Base-by-base conservation (phyloP, 768 basidiomycete species). In the Amanita inopinata region DNA sequence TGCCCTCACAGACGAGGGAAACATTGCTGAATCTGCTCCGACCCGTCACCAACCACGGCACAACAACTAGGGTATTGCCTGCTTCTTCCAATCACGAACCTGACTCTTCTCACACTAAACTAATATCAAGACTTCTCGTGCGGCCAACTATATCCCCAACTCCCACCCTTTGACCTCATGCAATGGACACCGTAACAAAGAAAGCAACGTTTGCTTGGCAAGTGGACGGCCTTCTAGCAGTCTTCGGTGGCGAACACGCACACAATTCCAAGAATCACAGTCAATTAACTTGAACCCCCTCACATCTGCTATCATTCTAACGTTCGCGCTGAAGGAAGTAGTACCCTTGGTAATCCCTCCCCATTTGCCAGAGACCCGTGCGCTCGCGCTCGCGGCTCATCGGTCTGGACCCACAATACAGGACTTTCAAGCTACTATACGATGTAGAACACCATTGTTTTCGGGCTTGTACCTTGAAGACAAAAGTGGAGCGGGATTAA, bases 361-460 rank as follows among this genome's bases (percentile, higher is more conserved):
- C 5, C 74, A 78, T 46, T 61, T 80, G 18, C 76, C 71, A 1
- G 57, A 63, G 33, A 74, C 65, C 27, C 67, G 73, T 27, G 65
- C 62, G 10, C 59, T 64, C 14, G 73, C 76, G 14, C 52, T 60
- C 14, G 64, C 67, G 8, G 63, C 56, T 41, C 65, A 67, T 23
- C 65, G 66, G 15, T 53, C 63, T 28, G 77, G 74, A 0, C 76
- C 77, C 2, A 79, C 77, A 22, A 59, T 63, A 46, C 72, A 73
- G 45, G 77, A 80, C 50, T 72, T 73, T 48, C 56, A 55, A 30
- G 56, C 56, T 27, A 60, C 78, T 50, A 58, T 60, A 31, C 49
- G 51, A 7, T 66, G 63, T 48, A 57, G 57, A 46, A 78, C 74
- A 11, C 67, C 67, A 38, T 66, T 80, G 46, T 70, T 70, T 49